Conservation (phyloP, 2,329 filamentous ascomycete genomes). For the Cryphonectria naterciae region DNA sequence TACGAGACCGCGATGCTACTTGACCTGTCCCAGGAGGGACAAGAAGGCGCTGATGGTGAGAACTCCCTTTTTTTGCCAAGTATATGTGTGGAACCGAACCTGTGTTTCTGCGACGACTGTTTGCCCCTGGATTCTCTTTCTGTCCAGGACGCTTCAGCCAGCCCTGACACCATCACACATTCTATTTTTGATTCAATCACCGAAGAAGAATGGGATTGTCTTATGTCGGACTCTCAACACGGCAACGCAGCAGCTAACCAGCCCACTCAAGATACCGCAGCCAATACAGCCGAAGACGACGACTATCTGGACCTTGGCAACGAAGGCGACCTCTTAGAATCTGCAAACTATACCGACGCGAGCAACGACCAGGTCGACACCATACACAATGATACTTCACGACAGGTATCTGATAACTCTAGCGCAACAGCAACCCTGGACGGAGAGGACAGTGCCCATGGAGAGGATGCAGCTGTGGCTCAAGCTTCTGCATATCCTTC, state of each 20-base stretch:
- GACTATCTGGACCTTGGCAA: constrained; percentile 27
- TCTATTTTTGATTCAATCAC: constrained; percentile 6
- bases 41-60: constrained; percentile 27
- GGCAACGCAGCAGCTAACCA: constrained; percentile 20
- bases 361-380: constrained; percentile 8
- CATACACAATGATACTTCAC: constrained; percentile 10
- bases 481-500: constrained; percentile 32
- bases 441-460: constrained; percentile 45
- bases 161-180: background rate
- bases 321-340: constrained; percentile 12
- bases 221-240: background rate
- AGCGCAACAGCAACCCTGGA: constrained; percentile 40
- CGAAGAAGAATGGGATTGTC: constrained; percentile 5
- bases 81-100: constrained; percentile 9
- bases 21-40: constrained; percentile 9
- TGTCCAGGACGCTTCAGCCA: background rate
- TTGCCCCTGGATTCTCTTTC: background rate
- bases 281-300: constrained; percentile 28
- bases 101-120: constrained; percentile 23
- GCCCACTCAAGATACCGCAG: constrained; percentile 10
- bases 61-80: constrained; percentile 10
- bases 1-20: constrained; percentile 10
- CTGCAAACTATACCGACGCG: constrained; percentile 3
- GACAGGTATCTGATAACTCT: constrained; percentile 29
- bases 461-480: constrained; percentile 34